Percentiles rank a stretch among this genome's conserved stretches.
Conservation (phyloP, 2,329 filamentous ascomycete species). For the Beauveria scarabaeidicola region DNA sequence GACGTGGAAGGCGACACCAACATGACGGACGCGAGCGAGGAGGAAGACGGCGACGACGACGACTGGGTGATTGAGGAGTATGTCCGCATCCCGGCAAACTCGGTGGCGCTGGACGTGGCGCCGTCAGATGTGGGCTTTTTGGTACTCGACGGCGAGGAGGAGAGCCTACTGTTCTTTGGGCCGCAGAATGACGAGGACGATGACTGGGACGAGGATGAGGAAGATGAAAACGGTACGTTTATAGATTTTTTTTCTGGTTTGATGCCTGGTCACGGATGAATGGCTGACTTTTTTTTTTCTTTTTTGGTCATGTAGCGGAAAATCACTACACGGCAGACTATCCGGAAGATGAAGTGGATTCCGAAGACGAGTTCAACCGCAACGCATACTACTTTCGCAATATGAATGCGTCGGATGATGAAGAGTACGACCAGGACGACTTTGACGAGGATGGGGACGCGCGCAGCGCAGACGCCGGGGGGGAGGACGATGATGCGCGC, state of each 20-base stretch:
- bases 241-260: too few species aligned
- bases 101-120: conserved; percentile 37
- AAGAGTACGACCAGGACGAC: conserved; percentile 40
- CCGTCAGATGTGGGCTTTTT: conserved; percentile 47
- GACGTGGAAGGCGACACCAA: conserved; percentile 24
- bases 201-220: conserved; percentile 49
- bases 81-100: conserved; percentile 48
- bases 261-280: neutral
- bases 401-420: conserved; percentile 44
- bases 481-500: conserved; percentile 27
- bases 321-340: conserved; percentile 75
- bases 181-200: conserved; percentile 54
- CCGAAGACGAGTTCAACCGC: conserved; percentile 47
- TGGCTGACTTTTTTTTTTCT: conserved; percentile 1
- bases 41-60: conserved; percentile 38
- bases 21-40: conserved; percentile 33
- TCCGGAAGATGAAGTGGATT: conserved; percentile 68
- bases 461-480: conserved; percentile 29
- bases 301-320: conserved; percentile 51
- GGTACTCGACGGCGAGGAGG: conserved; percentile 49
- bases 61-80: conserved; percentile 60
- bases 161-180: conserved; percentile 51
- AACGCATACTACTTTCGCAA: conserved; percentile 48
- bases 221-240: conserved; percentile 54
- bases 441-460: conserved; percentile 14